Conservation (phyloP, 345 rosid genomes). For the Adansonia digitata region DNA sequence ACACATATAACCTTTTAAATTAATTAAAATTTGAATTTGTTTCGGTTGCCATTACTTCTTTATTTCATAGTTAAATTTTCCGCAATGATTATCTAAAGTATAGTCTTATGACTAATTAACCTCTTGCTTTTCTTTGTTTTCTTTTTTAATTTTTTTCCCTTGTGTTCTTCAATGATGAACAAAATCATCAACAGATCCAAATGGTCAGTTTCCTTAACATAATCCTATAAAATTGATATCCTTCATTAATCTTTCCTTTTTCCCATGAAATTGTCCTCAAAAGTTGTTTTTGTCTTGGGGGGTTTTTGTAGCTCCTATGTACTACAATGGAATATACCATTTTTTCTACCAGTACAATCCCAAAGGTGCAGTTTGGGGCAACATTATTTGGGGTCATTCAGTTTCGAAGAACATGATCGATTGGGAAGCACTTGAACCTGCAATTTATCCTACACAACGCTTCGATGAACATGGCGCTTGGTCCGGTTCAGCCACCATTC, state of each 20-base stretch:
- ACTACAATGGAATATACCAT: conserved; percentile 75
- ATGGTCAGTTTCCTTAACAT: background rate
- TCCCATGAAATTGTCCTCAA: background rate
- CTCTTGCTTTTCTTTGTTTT: background rate
- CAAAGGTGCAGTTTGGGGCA: conserved; percentile 87
- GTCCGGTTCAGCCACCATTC: conserved; percentile 89
- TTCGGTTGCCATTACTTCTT: too few relatives aligned
- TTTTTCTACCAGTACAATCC: conserved; percentile 90
- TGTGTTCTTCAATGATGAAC: background rate
- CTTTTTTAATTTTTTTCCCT: background rate
- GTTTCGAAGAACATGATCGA: conserved; percentile 78
- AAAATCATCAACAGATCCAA: conserved; percentile 8
- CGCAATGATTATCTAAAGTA: background rate
- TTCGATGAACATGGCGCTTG: conserved; percentile 75
- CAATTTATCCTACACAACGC: conserved; percentile 57
- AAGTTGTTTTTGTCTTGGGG: background rate
- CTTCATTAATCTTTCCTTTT: background rate
- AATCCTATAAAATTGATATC: background rate
- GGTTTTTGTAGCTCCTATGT: conserved; percentile 53
- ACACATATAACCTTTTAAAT: too few relatives aligned
- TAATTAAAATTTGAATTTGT: too few relatives aligned
- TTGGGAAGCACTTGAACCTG: conserved; percentile 70
- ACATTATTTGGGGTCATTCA: conserved; percentile 94
- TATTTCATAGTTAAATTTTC: background rate
- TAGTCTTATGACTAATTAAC: background rate